Evolutionary conservation across 75 land plant species (phyloP).

Genomic region (Pinus taeda): DNA sequence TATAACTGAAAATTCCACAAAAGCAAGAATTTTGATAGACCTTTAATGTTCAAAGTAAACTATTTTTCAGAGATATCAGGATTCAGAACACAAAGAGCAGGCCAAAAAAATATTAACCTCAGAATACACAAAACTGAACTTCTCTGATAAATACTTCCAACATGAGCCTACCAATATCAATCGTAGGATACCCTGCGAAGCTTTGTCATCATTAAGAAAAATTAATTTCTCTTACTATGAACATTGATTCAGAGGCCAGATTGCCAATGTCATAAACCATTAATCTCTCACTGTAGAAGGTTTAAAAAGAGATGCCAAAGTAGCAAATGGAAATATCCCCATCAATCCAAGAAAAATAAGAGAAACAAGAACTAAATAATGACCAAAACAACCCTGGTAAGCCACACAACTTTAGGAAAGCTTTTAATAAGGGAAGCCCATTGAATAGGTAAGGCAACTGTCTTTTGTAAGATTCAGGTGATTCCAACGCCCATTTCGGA

Average conservation of each 20-base stretch:
- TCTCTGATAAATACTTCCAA: background rate
- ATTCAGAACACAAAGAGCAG: background rate
- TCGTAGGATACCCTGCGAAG: background rate
- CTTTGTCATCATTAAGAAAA: background rate
- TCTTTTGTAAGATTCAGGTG: background rate
- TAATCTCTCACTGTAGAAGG: background rate
- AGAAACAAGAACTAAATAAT: background rate
- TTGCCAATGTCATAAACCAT: background rate
- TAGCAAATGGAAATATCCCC: background rate
- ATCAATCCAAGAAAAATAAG: background rate
- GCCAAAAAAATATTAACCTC: background rate
- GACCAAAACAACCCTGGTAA: background rate
- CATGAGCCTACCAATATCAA: background rate
- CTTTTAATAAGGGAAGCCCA: background rate
- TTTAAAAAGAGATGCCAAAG: background rate
- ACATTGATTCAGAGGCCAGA: background rate
- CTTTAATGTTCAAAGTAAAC: background rate
- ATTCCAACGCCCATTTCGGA: background rate
- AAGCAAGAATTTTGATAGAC: background rate
- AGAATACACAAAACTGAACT: background rate
- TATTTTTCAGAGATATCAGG: background rate
- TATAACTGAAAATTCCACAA: constrained; percentile 52
- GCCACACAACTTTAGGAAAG: background rate
- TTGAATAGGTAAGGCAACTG: too few relatives aligned
- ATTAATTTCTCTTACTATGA: background rate